Percentiles rank a stretch among this genome's conserved stretches.
These are phyloP conservation scores for Aspergillus kassunensis DNA, from an alignment of 495 filamentous ascomycete genomes.

Conservation along the genomic window DNA sequence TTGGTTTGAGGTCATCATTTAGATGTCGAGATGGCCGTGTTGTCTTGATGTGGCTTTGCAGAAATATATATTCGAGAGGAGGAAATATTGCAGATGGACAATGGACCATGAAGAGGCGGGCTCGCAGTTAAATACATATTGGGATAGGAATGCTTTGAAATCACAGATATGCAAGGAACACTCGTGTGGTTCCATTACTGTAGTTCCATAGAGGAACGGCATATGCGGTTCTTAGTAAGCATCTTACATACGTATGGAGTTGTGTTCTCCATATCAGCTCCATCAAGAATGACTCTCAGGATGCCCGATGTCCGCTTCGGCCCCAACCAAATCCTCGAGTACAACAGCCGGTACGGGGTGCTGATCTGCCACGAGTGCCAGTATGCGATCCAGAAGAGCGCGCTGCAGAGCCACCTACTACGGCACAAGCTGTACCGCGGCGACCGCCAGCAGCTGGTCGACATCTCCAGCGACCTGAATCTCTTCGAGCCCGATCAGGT, in stretches of 20 bases:
- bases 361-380: constrained; percentile 10
- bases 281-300: background rate
- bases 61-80: background rate
- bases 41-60: background rate
- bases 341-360: constrained; percentile 3
- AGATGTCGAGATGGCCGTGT: background rate
- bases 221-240: too few species aligned
- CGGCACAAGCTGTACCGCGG: constrained; percentile 11
- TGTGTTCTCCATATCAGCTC: too few species aligned
- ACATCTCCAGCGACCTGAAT: background rate
- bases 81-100: too few species aligned
- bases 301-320: background rate
- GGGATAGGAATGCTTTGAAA: too few species aligned
- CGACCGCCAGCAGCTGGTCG: constrained; percentile 1
- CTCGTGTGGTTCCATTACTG: too few species aligned
- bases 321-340: constrained; percentile 1
- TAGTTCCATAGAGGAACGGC: too few species aligned
- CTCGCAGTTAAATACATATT: too few species aligned
- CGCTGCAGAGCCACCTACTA: constrained; percentile 8
- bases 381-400: constrained; percentile 14
- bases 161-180: too few species aligned
- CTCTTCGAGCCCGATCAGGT: constrained; percentile 4
- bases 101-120: too few species aligned
- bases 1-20: constrained; percentile 25
- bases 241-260: too few species aligned